Evolutionary conservation across 1,139 yeast genomes (phyloP).

Genomic region (Pichia sp.): DNA sequence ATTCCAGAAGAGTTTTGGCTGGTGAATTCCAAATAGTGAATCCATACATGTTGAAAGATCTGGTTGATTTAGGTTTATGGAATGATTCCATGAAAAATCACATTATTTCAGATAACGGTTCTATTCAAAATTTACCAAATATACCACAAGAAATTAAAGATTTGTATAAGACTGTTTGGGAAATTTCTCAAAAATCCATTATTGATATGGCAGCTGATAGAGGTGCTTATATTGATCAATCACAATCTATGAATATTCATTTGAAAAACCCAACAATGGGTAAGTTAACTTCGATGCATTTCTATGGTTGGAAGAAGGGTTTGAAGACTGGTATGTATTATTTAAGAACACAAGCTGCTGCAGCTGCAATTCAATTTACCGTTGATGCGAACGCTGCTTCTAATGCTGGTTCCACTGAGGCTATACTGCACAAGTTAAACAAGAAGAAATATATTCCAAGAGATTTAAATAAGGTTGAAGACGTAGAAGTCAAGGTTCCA

Average conservation of each 20-base stretch:
- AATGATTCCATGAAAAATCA: constrained; percentile 59
- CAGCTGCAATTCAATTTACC: constrained; percentile 60
- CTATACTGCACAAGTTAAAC: constrained; percentile 42
- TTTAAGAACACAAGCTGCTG: constrained; percentile 89
- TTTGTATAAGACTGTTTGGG: constrained; percentile 94
- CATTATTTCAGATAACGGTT: constrained; percentile 75
- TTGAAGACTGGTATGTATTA: constrained; percentile 98
- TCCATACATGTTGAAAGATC: constrained; percentile 42
- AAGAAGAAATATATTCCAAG: constrained; percentile 26
- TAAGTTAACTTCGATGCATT: constrained; percentile 93
- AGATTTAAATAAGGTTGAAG: constrained; percentile 22
- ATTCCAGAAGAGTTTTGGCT: constrained; percentile 46
- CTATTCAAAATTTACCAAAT: constrained; percentile 67
- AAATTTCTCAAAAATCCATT: constrained; percentile 77
- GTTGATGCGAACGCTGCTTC: constrained; percentile 37
- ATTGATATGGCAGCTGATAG: constrained; percentile 96
- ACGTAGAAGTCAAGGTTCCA: constrained; percentile 28
- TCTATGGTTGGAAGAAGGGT: constrained; percentile 96
- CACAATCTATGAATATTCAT: constrained; percentile 85
- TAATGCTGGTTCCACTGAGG: constrained; percentile 44
- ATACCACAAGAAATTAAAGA: constrained; percentile 74
- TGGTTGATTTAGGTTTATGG: constrained; percentile 45
- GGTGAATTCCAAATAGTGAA: constrained; percentile 55
- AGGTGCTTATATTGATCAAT: constrained; percentile 88
- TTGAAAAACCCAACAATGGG: constrained; percentile 86